phyloP scores from a whole-genome alignment of 2,329 filamentous ascomycete genomes.

The Dactylella cylindrospora region DNA sequence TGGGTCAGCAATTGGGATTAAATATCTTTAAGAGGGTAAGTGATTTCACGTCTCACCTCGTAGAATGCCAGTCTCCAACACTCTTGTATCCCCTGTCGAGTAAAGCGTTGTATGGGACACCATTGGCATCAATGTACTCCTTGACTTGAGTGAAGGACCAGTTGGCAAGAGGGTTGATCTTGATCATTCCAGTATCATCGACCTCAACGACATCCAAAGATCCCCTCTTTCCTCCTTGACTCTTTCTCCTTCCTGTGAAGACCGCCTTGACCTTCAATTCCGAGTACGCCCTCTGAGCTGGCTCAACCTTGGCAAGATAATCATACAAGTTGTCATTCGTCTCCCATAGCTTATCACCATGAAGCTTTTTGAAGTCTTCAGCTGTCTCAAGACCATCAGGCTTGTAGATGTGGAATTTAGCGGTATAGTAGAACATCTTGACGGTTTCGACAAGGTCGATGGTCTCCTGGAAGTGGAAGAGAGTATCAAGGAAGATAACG shows the following conservation, averaged over 20 bases:
- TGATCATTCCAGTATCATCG: conserved; percentile 86
- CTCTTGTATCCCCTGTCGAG: conserved; percentile 97
- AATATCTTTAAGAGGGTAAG: neutral
- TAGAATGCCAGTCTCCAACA: conserved; percentile 97
- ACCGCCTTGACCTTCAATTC: conserved; percentile 87
- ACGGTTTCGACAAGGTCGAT: conserved; percentile 73
- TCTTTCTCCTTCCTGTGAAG: conserved; percentile 84
- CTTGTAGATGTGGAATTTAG: conserved; percentile 85
- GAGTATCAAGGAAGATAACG: conserved; percentile 78
- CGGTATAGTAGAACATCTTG: conserved; percentile 71
- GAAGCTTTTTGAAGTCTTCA: conserved; percentile 75
- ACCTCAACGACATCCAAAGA: conserved; percentile 89
- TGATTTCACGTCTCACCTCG: conserved; percentile 55
- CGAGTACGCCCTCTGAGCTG: conserved; percentile 84
- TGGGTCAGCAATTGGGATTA: conserved; percentile 26
- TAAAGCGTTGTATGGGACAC: conserved; percentile 90
- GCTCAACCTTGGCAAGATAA: conserved; percentile 96
- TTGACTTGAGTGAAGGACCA: conserved; percentile 92
- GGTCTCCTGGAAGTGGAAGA: conserved; percentile 80
- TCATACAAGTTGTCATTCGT: conserved; percentile 86
- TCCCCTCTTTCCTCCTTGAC: conserved; percentile 89
- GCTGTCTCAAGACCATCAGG: conserved; percentile 72
- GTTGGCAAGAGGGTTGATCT: conserved; percentile 95
- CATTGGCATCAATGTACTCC: conserved; percentile 78
- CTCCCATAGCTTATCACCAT: conserved; percentile 84